Percentiles rank a stretch among this genome's conserved stretches.
These are phyloP conservation scores for Knoxdaviesia capensis DNA, from an alignment of 2,329 filamentous ascomycete genomes.

Conservation along the genomic window DNA sequence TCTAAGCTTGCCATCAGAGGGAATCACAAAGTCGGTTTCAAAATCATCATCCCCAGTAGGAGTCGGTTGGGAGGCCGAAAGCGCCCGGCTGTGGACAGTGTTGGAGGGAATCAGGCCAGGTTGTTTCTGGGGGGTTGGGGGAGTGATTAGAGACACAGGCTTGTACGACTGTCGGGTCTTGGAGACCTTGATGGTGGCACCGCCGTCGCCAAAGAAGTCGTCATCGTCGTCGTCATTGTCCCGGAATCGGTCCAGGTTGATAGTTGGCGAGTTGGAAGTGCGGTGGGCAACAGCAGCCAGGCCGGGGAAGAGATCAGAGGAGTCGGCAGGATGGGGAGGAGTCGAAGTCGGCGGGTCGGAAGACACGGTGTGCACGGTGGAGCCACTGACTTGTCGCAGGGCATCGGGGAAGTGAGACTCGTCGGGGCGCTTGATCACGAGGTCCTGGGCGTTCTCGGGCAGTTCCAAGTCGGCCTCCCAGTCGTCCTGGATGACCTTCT, in stretches of 20 bases:
- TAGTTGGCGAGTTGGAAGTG: conserved; percentile 16
- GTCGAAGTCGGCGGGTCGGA: conserved; percentile 12
- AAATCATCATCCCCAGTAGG: conserved; percentile 40
- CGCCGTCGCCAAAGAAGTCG: conserved; percentile 41
- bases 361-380: conserved; percentile 32
- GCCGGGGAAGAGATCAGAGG: not conserved
- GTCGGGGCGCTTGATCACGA: conserved; percentile 46
- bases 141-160: conserved; percentile 31
- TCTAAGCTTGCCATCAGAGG: conserved; percentile 42
- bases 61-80: not conserved
- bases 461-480: conserved; percentile 65
- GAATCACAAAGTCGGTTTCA: conserved; percentile 53
- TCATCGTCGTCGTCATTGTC: conserved; percentile 40
- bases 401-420: conserved; percentile 44
- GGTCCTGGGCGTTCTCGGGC: conserved; percentile 32
- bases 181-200: conserved; percentile 46
- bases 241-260: conserved; percentile 43
- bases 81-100: not conserved
- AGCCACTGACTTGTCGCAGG: conserved; percentile 43
- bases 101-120: not conserved
- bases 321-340: conserved; percentile 5
- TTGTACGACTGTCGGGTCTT: conserved; percentile 34
- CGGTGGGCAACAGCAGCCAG: not conserved
- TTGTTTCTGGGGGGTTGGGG: conserved; percentile 31
- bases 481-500: conserved; percentile 56